Evolutionary conservation across 345 rosid genomes (phyloP).

Genomic region (Syzygium grande): DNA sequence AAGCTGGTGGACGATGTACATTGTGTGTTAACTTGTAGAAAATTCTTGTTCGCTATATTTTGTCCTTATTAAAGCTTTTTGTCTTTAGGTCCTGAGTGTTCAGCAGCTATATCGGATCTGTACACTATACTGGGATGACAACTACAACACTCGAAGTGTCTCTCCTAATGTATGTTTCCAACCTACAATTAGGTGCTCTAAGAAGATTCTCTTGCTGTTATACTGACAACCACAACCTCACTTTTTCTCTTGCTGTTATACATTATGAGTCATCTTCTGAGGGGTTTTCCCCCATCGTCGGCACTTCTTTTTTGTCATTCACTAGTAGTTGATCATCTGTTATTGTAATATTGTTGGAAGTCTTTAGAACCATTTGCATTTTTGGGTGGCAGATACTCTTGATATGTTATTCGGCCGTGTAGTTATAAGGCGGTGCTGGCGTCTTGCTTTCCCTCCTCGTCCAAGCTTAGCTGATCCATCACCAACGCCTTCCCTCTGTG

Average conservation of each 20-base stretch:
- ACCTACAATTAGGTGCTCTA: not conserved
- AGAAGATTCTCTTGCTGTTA: not conserved
- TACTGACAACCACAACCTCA: not conserved
- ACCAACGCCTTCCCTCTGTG: not conserved
- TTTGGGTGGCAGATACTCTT: not conserved
- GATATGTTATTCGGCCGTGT: not conserved
- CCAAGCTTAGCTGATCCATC: not conserved
- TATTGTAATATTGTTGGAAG: not conserved
- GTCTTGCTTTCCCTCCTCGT: not conserved
- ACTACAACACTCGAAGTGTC: slow-evolving; percentile 44
- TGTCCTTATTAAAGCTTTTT: slow-evolving; percentile 1
- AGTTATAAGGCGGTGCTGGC: not conserved
- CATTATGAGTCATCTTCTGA: not conserved
- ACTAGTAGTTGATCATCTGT: not conserved
- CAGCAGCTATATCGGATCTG: slow-evolving; percentile 84
- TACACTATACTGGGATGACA: slow-evolving; percentile 63
- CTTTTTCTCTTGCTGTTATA: too few relatives aligned
- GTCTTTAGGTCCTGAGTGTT: slow-evolving; percentile 53
- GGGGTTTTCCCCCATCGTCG: not conserved
- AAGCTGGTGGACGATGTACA: not conserved
- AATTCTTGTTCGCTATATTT: not conserved
- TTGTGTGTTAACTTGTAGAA: not conserved
- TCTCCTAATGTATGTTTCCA: slow-evolving; percentile 47
- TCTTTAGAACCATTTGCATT: not conserved
- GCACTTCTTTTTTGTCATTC: not conserved